Percentiles rank a stretch among this genome's conserved stretches.
Evolutionary conservation across 495 filamentous ascomycete genomes (phyloP).

Genomic region (Haplographium delicatum): DNA sequence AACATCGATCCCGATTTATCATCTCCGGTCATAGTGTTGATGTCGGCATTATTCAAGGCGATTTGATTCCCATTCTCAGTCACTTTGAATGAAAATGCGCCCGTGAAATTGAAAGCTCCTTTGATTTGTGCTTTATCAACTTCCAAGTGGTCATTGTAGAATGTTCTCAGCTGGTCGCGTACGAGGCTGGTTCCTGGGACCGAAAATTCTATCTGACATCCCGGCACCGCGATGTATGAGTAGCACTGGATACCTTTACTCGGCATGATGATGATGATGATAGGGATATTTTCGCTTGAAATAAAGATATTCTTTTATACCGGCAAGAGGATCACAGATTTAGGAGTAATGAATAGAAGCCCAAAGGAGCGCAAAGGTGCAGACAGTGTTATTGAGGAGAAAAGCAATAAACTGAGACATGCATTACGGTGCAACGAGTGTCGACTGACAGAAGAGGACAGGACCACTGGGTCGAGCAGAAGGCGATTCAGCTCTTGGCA

Average conservation of each 20-base stretch:
- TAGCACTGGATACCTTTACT: conserved; percentile 45
- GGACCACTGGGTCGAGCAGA: too few relatives aligned
- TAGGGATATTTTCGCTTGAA: neutral
- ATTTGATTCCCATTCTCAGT: conserved; percentile 33
- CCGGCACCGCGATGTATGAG: conserved; percentile 42
- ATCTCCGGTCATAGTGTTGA: conserved; percentile 45
- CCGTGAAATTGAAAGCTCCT: conserved; percentile 38
- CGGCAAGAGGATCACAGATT: neutral
- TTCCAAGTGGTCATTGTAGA: conserved; percentile 38
- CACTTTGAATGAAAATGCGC: conserved; percentile 43
- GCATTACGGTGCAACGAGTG: too few relatives aligned
- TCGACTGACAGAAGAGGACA: too few relatives aligned
- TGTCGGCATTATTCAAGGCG: conserved; percentile 35
- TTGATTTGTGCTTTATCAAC: conserved; percentile 40
- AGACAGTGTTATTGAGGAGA: neutral
- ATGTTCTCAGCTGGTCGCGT: conserved; percentile 29
- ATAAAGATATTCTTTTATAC: neutral
- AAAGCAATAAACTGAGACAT: neutral
- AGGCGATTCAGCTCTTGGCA: too few relatives aligned
- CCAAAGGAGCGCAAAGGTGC: neutral
- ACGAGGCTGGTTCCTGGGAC: conserved; percentile 36
- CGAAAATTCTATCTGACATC: conserved; percentile 38
- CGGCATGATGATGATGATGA: conserved; percentile 33
- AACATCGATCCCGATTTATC: conserved; percentile 42
- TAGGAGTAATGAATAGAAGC: neutral